Percentiles rank a stretch among this genome's conserved stretches.
phyloP scores from a whole-genome alignment of 176 grass and related monocot genomes.

The Guadua angustifolia region DNA sequence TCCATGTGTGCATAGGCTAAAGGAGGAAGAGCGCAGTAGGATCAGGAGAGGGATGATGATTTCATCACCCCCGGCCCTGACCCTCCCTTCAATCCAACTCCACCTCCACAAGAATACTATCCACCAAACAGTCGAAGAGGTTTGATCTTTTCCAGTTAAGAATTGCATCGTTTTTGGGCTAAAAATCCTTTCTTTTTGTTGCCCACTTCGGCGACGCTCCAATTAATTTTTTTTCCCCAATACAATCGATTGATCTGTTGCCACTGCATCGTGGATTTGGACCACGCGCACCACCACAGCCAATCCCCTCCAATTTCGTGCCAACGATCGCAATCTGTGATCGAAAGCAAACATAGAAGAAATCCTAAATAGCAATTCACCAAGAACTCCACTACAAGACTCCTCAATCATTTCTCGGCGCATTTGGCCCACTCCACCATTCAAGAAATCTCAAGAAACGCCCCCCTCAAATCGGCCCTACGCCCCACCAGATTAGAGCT shows the following conservation, averaged over 20 bases:
- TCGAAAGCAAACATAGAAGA: conserved; percentile 7
- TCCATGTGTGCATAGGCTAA: conserved; percentile 31
- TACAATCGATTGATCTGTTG: conserved; percentile 10
- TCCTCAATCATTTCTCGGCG: conserved; percentile 43
- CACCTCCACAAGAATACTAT: conserved; percentile 47
- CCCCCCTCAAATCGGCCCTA: conserved; percentile 20
- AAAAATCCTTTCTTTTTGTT: conserved; percentile 38
- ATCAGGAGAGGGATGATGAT: conserved; percentile 35
- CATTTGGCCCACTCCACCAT: conserved; percentile 44
- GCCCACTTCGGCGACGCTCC: conserved; percentile 1
- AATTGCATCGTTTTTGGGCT: conserved; percentile 34
- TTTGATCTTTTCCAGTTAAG: conserved; percentile 37
- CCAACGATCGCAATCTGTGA: conserved; percentile 35
- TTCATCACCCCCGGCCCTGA: conserved; percentile 46
- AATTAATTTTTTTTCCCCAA: background rate
- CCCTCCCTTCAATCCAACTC: conserved; percentile 94
- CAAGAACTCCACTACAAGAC: conserved; percentile 51
- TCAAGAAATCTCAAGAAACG: conserved; percentile 42
- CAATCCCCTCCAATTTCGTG: background rate
- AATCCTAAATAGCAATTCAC: conserved; percentile 39
- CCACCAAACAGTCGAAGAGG: conserved; percentile 36
- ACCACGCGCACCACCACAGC: conserved; percentile 38
- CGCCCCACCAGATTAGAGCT: conserved; percentile 45
- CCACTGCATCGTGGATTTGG: conserved; percentile 45
- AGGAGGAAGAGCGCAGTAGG: conserved; percentile 19